Conservation (phyloP, 2,329 filamentous ascomycete genomes). For the Botrytis porri region DNA sequence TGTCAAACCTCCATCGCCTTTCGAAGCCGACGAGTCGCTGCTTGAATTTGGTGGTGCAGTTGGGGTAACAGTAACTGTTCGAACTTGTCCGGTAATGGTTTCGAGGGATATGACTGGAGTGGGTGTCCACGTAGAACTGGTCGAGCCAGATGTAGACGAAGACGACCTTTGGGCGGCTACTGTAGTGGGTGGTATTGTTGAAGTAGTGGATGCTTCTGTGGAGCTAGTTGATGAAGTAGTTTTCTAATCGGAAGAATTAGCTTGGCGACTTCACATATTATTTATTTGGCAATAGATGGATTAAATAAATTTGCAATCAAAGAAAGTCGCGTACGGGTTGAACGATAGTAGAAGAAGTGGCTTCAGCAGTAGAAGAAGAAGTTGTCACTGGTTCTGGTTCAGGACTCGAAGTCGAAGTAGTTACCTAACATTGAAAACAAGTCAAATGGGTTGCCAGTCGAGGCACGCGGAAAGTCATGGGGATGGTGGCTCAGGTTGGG, state of each 20-base stretch:
- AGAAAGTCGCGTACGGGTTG: constrained; percentile 40
- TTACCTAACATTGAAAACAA: constrained; percentile 33
- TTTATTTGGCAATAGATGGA: neutral
- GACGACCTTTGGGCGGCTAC: constrained; percentile 14
- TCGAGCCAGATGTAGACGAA: constrained; percentile 20
- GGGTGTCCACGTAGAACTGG: constrained; percentile 37
- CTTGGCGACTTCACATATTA: neutral
- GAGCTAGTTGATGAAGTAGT: constrained; percentile 8
- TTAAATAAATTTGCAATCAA: neutral
- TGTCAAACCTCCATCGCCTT: constrained; percentile 37
- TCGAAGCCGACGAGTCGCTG: constrained; percentile 22
- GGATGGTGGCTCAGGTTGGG: constrained; percentile 10
- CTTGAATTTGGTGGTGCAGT: constrained; percentile 37
- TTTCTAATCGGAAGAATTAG: constrained; percentile 13
- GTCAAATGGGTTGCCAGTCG: constrained; percentile 37
- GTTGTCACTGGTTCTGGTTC: constrained; percentile 9
- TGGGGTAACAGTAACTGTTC: constrained; percentile 54
- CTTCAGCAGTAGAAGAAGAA: constrained; percentile 14
- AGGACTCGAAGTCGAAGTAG: constrained; percentile 27
- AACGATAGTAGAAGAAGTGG: constrained; percentile 4
- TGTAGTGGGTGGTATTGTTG: constrained; percentile 3
- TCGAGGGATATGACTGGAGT: constrained; percentile 43
- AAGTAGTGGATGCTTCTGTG: constrained; percentile 16
- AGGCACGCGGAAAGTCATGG: constrained; percentile 22
- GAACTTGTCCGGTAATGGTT: constrained; percentile 56